These are phyloP conservation scores for Pistacia vera DNA, from an alignment of 345 rosid species.

Conservation along the genomic window DNA sequence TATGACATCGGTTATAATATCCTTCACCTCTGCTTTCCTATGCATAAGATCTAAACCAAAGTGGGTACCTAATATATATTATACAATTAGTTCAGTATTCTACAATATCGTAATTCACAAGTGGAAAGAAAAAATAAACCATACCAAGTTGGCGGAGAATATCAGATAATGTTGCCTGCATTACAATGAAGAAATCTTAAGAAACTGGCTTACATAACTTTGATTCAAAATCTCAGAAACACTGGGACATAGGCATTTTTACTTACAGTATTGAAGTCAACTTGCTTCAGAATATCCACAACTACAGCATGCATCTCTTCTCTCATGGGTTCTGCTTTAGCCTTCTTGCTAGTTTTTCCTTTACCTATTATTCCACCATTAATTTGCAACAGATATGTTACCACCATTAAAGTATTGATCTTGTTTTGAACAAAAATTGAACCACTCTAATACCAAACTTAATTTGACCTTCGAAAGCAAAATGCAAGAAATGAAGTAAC, in stretches of 20 bases:
- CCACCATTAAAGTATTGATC: neutral
- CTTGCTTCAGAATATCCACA: constrained; percentile 82
- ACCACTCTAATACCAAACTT: neutral
- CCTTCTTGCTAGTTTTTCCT: constrained; percentile 66
- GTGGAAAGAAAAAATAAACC: constrained; percentile 11
- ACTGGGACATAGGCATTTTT: constrained; percentile 1
- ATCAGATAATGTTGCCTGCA: constrained; percentile 93
- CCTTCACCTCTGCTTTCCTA: constrained; percentile 93
- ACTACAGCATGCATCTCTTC: constrained; percentile 90
- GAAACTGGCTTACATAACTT: constrained; percentile 2
- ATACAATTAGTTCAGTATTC: neutral
- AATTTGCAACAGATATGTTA: constrained; percentile 7
- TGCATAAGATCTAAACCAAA: constrained; percentile 70
- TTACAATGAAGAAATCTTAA: constrained; percentile 4
- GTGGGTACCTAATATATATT: constrained; percentile 57
- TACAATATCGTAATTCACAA: constrained; percentile 5
- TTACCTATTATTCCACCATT: constrained; percentile 41
- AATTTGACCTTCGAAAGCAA: neutral
- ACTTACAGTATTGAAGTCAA: constrained; percentile 95
- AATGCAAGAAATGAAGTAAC: neutral
- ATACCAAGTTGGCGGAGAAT: constrained; percentile 83
- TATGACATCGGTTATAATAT: constrained; percentile 83
- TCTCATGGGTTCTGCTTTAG: constrained; percentile 72
- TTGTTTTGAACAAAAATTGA: neutral
- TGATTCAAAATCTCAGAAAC: constrained; percentile 3